A percentile compares a stretch with the other conserved stretches of the same genome.
Evolutionary conservation across 2,329 filamentous ascomycete species (phyloP).

Genomic region (Chaetothyriales sp.): DNA sequence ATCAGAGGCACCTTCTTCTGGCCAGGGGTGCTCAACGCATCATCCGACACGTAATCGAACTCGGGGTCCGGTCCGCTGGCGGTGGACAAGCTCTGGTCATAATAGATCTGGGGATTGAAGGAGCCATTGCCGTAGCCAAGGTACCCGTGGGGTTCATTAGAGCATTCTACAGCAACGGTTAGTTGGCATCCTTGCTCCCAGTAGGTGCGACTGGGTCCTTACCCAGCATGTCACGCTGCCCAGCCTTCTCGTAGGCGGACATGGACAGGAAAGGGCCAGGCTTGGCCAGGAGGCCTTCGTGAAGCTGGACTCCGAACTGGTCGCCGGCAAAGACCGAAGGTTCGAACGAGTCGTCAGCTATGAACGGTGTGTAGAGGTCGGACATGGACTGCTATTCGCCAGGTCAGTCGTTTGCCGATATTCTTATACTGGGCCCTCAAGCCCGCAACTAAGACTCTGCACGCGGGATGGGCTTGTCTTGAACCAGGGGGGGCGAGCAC

Average conservation of each 20-base stretch:
- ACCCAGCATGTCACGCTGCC: slow-evolving; percentile 68
- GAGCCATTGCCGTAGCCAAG: slow-evolving; percentile 23
- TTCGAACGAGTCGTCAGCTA: slow-evolving; percentile 33
- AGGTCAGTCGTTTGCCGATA: slow-evolving; percentile 3
- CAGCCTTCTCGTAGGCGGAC: slow-evolving; percentile 66
- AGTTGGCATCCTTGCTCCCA: not conserved
- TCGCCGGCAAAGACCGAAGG: slow-evolving; percentile 32
- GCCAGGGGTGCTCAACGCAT: not conserved
- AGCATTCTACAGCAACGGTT: not conserved
- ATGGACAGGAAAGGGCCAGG: slow-evolving; percentile 55
- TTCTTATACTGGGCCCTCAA: not conserved
- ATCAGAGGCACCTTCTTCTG: not conserved
- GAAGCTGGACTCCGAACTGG: slow-evolving; percentile 29
- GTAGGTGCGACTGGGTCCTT: slow-evolving; percentile 31
- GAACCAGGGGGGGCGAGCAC: slow-evolving; percentile 6
- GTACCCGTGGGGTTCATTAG: slow-evolving; percentile 1
- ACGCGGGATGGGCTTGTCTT: not conserved
- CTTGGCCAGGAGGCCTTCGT: slow-evolving; percentile 39
- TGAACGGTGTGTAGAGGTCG: slow-evolving; percentile 32
- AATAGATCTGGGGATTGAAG: slow-evolving; percentile 27
- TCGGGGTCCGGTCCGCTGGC: slow-evolving; percentile 13
- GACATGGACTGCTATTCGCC: slow-evolving; percentile 15
- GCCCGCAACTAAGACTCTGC: not conserved
- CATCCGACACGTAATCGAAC: not conserved
- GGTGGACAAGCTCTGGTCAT: slow-evolving; percentile 14